These are phyloP conservation scores for Fomitopsis pinicola DNA, from an alignment of 1,284 basidiomycete genomes.

Conservation along the genomic window DNA sequence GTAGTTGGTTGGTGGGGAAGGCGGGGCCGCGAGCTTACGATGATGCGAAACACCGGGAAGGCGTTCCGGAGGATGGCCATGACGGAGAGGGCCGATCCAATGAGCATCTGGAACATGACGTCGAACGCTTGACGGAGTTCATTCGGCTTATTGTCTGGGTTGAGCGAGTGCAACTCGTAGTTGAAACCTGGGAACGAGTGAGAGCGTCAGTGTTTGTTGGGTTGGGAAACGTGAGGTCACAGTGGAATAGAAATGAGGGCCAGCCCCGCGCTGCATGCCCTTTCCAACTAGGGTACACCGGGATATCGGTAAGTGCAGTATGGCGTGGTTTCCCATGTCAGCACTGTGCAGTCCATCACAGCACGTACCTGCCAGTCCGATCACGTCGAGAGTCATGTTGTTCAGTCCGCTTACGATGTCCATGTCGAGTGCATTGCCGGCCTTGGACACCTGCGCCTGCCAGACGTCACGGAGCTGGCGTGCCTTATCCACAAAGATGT, in stretches of 20 bases:
- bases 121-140: conserved; percentile 39
- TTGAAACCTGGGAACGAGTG: conserved; percentile 36
- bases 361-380: conserved; percentile 40
- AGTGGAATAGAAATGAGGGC: neutral
- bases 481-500: conserved; percentile 53
- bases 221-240: neutral
- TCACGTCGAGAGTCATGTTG: conserved; percentile 44
- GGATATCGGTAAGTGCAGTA: too few relatives aligned
- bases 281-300: too few relatives aligned
- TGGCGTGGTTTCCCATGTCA: neutral
- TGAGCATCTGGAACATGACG: conserved; percentile 10
- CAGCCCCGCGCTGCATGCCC: too few relatives aligned
- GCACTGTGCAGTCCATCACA: neutral
- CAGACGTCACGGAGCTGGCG: conserved; percentile 31
- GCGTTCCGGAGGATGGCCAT: neutral
- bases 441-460: conserved; percentile 9
- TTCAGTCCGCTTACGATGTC: conserved; percentile 40
- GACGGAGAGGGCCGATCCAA: conserved; percentile 1
- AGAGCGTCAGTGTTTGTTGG: neutral
- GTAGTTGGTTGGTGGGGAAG: neutral
- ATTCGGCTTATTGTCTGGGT: conserved; percentile 25
- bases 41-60: conserved; percentile 9
- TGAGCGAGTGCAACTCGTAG: conserved; percentile 44
- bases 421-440: conserved; percentile 16
- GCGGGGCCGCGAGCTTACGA: conserved; percentile 8